Percentiles rank a stretch among this genome's conserved stretches.
Evolutionary conservation across 108 stramenopile genomes (phyloP).

Genomic region (Chaetoceros tenuissimus): DNA sequence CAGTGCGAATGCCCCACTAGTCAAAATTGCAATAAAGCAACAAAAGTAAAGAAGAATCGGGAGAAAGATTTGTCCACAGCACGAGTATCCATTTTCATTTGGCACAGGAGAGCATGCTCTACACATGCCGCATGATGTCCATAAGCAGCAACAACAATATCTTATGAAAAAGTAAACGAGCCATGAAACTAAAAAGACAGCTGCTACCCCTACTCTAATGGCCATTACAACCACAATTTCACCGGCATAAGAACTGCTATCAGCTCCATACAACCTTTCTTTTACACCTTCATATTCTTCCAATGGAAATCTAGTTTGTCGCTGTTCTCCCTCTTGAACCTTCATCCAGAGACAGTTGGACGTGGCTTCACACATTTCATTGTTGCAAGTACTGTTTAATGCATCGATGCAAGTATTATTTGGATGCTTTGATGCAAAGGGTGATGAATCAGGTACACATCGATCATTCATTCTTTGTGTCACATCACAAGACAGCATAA

Average conservation of each 20-base stretch:
- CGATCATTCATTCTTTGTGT: constrained; percentile 14
- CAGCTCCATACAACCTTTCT: constrained; percentile 7
- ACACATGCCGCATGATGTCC: constrained; percentile 19
- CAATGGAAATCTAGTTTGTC: constrained; percentile 24
- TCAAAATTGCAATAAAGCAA: constrained; percentile 9
- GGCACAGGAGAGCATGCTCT: constrained; percentile 34
- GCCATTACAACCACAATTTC: constrained; percentile 7
- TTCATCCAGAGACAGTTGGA: constrained; percentile 40
- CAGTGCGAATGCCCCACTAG: constrained; percentile 19
- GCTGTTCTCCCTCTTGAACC: constrained; percentile 17
- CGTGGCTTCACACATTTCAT: constrained; percentile 25
- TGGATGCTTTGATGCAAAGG: constrained; percentile 25
- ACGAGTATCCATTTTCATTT: constrained; percentile 20
- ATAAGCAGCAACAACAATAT: constrained; percentile 39
- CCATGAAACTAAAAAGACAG: constrained; percentile 24
- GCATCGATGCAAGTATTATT: constrained; percentile 20
- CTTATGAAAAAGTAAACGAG: constrained; percentile 22
- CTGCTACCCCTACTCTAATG: constrained; percentile 15
- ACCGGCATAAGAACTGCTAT: constrained; percentile 15
- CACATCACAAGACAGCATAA: constrained; percentile 30
- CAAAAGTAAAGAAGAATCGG: constrained; percentile 25
- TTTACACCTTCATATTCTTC: constrained; percentile 19
- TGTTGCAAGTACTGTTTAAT: constrained; percentile 16
- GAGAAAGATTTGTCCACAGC: constrained; percentile 12
- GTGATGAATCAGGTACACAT: constrained; percentile 21